Conservation (phyloP, 2,329 filamentous ascomycete genomes). For the Epichloe amarillans region DNA sequence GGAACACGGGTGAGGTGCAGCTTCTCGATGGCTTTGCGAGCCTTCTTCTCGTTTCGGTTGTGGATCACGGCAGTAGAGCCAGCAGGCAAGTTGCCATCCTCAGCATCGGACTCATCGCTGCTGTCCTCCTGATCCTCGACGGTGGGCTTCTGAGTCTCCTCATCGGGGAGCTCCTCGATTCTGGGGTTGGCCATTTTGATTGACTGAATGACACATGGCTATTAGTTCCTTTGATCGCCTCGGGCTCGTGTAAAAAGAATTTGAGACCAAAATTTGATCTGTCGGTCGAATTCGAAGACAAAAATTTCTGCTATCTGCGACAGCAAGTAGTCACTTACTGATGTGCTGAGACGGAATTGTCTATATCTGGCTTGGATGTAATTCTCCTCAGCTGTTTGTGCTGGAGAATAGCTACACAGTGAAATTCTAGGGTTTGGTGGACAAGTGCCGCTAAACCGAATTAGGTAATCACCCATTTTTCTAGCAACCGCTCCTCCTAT, state of each 20-base stretch:
- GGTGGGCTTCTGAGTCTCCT: constrained; percentile 70
- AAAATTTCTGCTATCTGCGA: constrained; percentile 4
- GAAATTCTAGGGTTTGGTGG: constrained; percentile 35
- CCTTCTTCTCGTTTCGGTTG: constrained; percentile 99
- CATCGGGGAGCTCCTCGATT: constrained; percentile 94
- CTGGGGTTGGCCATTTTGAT: constrained; percentile 88
- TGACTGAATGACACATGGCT: constrained; percentile 4
- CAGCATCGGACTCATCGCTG: constrained; percentile 64
- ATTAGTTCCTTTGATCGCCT: constrained; percentile 2
- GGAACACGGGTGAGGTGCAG: constrained; percentile 90
- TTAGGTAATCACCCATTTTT: constrained; percentile 25
- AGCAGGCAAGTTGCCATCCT: constrained; percentile 65
- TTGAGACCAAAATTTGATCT: neutral
- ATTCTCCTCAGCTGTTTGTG: constrained; percentile 24
- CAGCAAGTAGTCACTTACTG: constrained; percentile 19
- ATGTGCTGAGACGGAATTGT: constrained; percentile 22
- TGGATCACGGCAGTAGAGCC: constrained; percentile 85
- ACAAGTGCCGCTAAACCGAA: constrained; percentile 22
- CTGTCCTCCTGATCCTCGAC: constrained; percentile 62
- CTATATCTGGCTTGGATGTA: constrained; percentile 19
- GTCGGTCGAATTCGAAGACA: neutral
- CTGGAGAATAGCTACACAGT: constrained; percentile 21
- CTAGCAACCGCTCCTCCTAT: neutral
- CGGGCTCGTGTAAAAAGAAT: constrained; percentile 4
- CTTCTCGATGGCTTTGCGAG: constrained; percentile 97